Evolutionary conservation across 2,329 filamentous ascomycete species (phyloP), one percentile per base, ranked within the genome.

Genomic region (Pochonia chlamydosporia): DNA sequence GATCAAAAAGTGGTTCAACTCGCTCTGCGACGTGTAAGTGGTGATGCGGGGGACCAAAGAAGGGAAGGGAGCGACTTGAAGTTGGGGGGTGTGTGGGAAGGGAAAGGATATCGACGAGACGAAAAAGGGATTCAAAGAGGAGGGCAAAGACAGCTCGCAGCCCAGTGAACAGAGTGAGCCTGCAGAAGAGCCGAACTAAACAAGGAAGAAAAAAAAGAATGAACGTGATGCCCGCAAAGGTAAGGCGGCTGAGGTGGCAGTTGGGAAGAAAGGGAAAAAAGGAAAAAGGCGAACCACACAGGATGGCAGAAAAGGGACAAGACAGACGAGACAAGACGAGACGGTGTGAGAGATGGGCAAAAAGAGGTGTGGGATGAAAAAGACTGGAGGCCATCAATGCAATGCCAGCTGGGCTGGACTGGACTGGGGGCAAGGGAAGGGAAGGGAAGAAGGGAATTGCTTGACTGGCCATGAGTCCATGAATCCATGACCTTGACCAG

Each of bases 11-110:
- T 44, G 36, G 41, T 48, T 48, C 37, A 47, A 48, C 37, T 40
- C 37, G 49, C 30, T 30, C 42, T 41, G 49, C 49, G 49, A 50
- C 49, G 45, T 50, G 37, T 48, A 50, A 50, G 49, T 50, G 45
- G 45, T 48, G 41, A 47, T 43, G 45, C 23, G 42, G 45, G n/a
- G 49, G 45, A 33, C 35, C 33, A 20, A 24, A 26, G 30, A 36
- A 45, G 41, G 30, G 30, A 41, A 44, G 24, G 44, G 33, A 31
- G 44, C 33, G 30, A 28, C 40, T 33, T 28, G 25, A 44, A 21
- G 4, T 28, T 42, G 18, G 28, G 42, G 23, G 21, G 45, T 31
- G 41, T 40, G 23, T 21, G 23, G 33, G 23, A 20, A 35, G 30
- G 25, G 43, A 24, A 24, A n/a, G 20, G 31, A 11, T n/a, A 25